Evolutionary conservation across 495 filamentous ascomycete species (phyloP), one percentile per base, ranked within the genome.

Genomic region (Xylaria acuta): DNA sequence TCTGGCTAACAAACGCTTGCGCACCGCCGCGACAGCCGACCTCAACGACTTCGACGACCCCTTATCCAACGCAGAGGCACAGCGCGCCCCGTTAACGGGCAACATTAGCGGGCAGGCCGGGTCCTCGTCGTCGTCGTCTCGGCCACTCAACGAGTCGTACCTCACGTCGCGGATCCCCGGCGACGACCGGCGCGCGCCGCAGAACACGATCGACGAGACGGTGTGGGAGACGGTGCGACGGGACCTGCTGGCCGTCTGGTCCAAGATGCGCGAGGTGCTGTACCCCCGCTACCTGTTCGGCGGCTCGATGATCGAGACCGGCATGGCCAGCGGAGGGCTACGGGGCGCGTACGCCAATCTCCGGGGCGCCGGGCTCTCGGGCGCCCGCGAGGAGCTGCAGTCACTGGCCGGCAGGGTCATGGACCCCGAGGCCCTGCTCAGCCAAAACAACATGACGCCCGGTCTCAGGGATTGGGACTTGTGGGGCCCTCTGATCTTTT

Each of bases 201-300:
- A 89, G 69, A 97, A 96, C 83, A 99, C 96, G 56, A 97, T 99
- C 81, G 97, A 98, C 82, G 96, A 99, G 82, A 92, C 87, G 11
- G 96, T 98, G 60, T 98, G 95, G 96, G 92, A 94, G 38, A 99
- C 96, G 16, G 84, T 99, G 69, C 92, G 92, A 53, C 91, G 96
- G 68, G 96, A 99, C 80, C 84, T 98, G 76, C 80, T 94, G 22
- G 96, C 94, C 51, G 93, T 98, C 34, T 98, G 96, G 94, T 91
- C 92, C 82, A 98, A 98, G 87, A 94, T 98, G 93, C 90, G 92
- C 81, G 95, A 97, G 83, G 96, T 99, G n/a, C 89, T 99, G 62
- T 99, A 93, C 82, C 96, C 96, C 4, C 95, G 96, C 78, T 97
- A 97, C 84, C 86, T 98, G 60, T 91, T 98, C 72, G 93, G 93